These are phyloP conservation scores for Gilbertella persicaria DNA, from an alignment of 371 early-diverging fungal species.

Conservation along the genomic window DNA sequence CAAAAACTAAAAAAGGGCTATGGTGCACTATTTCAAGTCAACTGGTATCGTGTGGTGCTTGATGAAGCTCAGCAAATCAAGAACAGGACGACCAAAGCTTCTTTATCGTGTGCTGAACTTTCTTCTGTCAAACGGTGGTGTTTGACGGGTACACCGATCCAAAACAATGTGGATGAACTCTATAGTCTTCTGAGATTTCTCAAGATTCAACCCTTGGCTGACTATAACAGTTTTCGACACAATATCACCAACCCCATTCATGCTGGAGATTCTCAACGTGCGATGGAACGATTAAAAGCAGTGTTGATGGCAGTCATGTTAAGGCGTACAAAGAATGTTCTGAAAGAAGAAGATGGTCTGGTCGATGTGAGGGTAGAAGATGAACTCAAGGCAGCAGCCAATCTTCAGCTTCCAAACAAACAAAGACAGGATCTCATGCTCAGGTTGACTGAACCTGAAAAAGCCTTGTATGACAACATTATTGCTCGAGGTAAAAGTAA, in stretches of 20 bases:
- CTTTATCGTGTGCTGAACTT: constrained; percentile 62
- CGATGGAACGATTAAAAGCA: constrained; percentile 61
- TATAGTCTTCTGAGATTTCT: constrained; percentile 84
- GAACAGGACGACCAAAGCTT: constrained; percentile 69
- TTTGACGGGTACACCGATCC: constrained; percentile 81
- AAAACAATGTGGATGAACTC: constrained; percentile 88
- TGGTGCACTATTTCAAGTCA: constrained; percentile 47
- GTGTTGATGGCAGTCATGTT: constrained; percentile 69
- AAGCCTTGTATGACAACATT: constrained; percentile 62
- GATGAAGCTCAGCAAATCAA: constrained; percentile 94
- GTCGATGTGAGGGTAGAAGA: neutral
- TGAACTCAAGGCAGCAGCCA: constrained; percentile 51
- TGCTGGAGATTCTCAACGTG: constrained; percentile 27
- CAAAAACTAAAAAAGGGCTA: constrained; percentile 13
- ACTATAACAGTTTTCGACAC: constrained; percentile 54
- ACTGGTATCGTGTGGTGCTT: constrained; percentile 56
- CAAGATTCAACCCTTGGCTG: constrained; percentile 62
- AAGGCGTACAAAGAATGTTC: constrained; percentile 68
- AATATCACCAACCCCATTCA: constrained; percentile 58
- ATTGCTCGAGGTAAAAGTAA: constrained; percentile 46
- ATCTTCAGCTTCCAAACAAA: constrained; percentile 59
- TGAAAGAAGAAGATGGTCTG: constrained; percentile 6
- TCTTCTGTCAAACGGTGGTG: constrained; percentile 77
- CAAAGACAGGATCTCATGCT: constrained; percentile 55
- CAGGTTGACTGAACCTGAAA: constrained; percentile 58